phyloP scores from a whole-genome alignment of 768 basidiomycete genomes.

The Panaeolus cyanescens region DNA sequence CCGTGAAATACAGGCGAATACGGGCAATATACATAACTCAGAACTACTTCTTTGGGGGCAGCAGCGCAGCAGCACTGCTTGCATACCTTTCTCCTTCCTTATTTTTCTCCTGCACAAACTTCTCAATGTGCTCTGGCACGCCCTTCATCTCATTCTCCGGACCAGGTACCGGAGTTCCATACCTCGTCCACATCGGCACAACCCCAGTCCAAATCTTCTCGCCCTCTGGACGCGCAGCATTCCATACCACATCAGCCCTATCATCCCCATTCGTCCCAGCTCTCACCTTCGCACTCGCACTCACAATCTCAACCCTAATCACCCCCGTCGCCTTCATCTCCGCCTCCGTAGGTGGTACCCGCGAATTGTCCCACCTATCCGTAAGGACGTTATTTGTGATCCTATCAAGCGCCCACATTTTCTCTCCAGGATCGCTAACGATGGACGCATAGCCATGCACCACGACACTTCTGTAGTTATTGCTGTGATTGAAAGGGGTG shows the following conservation, averaged over 20 bases:
- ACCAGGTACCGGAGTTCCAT: conserved; percentile 19
- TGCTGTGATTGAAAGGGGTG: conserved; percentile 28
- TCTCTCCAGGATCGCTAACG: conserved; percentile 22
- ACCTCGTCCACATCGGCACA: conserved; percentile 15
- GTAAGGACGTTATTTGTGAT: conserved; percentile 25
- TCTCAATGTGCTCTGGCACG: conserved; percentile 14
- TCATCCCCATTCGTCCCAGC: conserved; percentile 21
- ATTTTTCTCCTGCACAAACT: conserved; percentile 15
- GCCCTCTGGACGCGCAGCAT: conserved; percentile 9
- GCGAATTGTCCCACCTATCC: conserved; percentile 24
- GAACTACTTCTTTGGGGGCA: background rate
- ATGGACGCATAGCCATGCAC: conserved; percentile 23
- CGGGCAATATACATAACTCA: too few relatives aligned
- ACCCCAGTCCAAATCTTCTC: conserved; percentile 26
- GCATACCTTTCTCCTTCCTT: conserved; percentile 12
- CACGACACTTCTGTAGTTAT: conserved; percentile 29
- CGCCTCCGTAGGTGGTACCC: conserved; percentile 24
- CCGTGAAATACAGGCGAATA: too few relatives aligned
- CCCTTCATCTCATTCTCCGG: conserved; percentile 16
- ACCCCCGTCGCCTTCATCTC: conserved; percentile 25
- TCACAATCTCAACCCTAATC: conserved; percentile 26
- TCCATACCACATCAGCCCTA: conserved; percentile 16
- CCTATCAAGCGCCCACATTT: conserved; percentile 21
- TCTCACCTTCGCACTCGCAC: conserved; percentile 28
- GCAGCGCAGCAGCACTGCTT: background rate